These are phyloP conservation scores for Bipolaris victoriae DNA, from an alignment of 2,329 filamentous ascomycete species.

Conservation along the genomic window DNA sequence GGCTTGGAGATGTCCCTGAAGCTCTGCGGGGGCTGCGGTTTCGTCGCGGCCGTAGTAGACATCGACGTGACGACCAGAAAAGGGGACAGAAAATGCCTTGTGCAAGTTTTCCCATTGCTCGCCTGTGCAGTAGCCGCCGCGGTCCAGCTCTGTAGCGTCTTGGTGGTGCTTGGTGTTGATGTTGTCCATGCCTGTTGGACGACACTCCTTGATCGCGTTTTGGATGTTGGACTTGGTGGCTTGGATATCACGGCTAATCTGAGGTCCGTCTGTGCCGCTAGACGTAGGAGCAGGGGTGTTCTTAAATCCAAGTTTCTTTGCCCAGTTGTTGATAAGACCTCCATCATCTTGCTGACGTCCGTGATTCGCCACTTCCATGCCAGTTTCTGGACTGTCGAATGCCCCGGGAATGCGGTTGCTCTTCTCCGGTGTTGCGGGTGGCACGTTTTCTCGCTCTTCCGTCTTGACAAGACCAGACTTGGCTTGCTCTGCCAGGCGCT, in stretches of 20 bases:
- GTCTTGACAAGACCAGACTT: slow-evolving; percentile 29
- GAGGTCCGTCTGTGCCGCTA: slow-evolving; percentile 37
- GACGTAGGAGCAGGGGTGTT: slow-evolving; percentile 25
- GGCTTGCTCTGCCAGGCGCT: slow-evolving; percentile 47
- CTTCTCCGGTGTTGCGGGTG: slow-evolving; percentile 40
- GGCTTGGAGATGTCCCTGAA: slow-evolving; percentile 33
- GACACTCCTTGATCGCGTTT: slow-evolving; percentile 47
- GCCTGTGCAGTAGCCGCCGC: slow-evolving; percentile 47
- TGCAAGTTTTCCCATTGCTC: slow-evolving; percentile 47
- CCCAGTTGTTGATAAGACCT: slow-evolving; percentile 45
- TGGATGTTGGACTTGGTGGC: slow-evolving; percentile 46
- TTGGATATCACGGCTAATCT: slow-evolving; percentile 44
- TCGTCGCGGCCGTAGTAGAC: slow-evolving; percentile 46
- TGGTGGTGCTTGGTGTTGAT: slow-evolving; percentile 46
- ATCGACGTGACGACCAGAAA: slow-evolving; percentile 43
- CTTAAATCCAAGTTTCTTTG: slow-evolving; percentile 47
- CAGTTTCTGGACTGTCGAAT: slow-evolving; percentile 45
- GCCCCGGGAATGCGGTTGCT: slow-evolving; percentile 45
- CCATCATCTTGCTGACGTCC: slow-evolving; percentile 31
- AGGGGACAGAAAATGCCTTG: slow-evolving; percentile 46
- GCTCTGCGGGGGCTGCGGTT: slow-evolving; percentile 31
- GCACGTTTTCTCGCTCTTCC: slow-evolving; percentile 19
- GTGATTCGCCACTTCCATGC: slow-evolving; percentile 37
- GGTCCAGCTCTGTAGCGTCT: slow-evolving; percentile 47
- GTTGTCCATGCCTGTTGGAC: slow-evolving; percentile 40